These are phyloP conservation scores for Fereydounia khargensis DNA, from an alignment of 1,284 basidiomycete species.

Conservation along the genomic window DNA sequence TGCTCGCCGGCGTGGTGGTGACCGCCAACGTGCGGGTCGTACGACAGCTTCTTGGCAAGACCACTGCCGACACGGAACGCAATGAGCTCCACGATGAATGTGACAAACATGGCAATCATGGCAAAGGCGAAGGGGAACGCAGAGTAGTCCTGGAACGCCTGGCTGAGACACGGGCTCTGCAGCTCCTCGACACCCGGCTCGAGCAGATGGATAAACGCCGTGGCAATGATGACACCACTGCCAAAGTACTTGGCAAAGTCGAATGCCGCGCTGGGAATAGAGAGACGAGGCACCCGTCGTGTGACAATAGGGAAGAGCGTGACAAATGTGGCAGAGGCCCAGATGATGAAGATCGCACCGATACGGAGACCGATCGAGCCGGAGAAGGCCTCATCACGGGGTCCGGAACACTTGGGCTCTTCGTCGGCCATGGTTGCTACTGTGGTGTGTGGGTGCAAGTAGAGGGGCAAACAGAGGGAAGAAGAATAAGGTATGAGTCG, in stretches of 20 bases:
- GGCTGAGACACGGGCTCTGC: conserved; percentile 34
- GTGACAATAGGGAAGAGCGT: conserved; percentile 81
- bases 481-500: no score
- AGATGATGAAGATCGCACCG: conserved; percentile 83
- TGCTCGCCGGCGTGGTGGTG: conserved; percentile 51
- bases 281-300: conserved; percentile 60
- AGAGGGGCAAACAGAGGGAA: background rate
- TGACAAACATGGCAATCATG: conserved; percentile 49
- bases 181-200: conserved; percentile 48
- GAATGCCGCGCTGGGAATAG: conserved; percentile 51
- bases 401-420: conserved; percentile 15
- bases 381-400: conserved; percentile 10
- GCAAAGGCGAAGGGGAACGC: conserved; percentile 50
- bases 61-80: conserved; percentile 48
- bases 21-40: conserved; percentile 50
- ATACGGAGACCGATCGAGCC: conserved; percentile 59
- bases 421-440: conserved; percentile 15
- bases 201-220: conserved; percentile 62
- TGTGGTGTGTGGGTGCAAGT: background rate
- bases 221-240: conserved; percentile 71
- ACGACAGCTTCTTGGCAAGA: conserved; percentile 37
- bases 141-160: conserved; percentile 34
- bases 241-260: conserved; percentile 90
- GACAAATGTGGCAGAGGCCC: conserved; percentile 63
- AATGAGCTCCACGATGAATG: conserved; percentile 51